Evolutionary conservation across 2,329 filamentous ascomycete species (phyloP).

Genomic region (Endothia cerciana): DNA sequence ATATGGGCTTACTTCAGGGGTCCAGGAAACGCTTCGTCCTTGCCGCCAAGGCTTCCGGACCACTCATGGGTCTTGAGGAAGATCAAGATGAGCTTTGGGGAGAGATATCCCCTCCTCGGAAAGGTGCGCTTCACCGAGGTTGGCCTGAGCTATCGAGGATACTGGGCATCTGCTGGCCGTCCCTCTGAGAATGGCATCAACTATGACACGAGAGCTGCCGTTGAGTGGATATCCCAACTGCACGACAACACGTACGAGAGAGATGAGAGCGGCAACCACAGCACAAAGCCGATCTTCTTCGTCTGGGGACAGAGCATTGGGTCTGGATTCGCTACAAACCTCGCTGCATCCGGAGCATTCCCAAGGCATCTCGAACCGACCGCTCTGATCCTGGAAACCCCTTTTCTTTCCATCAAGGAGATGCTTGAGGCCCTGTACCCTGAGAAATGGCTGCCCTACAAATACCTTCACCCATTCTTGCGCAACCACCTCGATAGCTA

Average conservation of each 20-base stretch:
- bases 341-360: slow-evolving; percentile 49
- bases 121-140: slow-evolving; percentile 50
- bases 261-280: slow-evolving; percentile 25
- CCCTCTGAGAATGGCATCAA: slow-evolving; percentile 73
- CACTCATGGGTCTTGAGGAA: slow-evolving; percentile 56
- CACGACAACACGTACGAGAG: slow-evolving; percentile 38
- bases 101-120: slow-evolving; percentile 33
- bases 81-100: slow-evolving; percentile 44
- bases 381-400: slow-evolving; percentile 72
- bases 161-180: slow-evolving; percentile 76
- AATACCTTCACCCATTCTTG: slow-evolving; percentile 74
- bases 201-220: slow-evolving; percentile 66
- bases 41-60: slow-evolving; percentile 60
- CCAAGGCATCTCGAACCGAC: slow-evolving; percentile 45
- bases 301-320: slow-evolving; percentile 82
- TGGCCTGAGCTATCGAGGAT: slow-evolving; percentile 69
- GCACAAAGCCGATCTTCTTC: slow-evolving; percentile 49
- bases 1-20: background rate
- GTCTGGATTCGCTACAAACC: slow-evolving; percentile 69
- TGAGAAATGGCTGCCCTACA: slow-evolving; percentile 79
- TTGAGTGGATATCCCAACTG: slow-evolving; percentile 61
- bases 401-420: slow-evolving; percentile 70
- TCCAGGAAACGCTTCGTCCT: slow-evolving; percentile 62
- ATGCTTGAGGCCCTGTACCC: slow-evolving; percentile 77
- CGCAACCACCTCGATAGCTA: slow-evolving; percentile 64